Percentiles rank a stretch among this genome's conserved stretches.
phyloP scores from a whole-genome alignment of 2,329 filamentous ascomycete species.

The Sporothrix luriei region DNA sequence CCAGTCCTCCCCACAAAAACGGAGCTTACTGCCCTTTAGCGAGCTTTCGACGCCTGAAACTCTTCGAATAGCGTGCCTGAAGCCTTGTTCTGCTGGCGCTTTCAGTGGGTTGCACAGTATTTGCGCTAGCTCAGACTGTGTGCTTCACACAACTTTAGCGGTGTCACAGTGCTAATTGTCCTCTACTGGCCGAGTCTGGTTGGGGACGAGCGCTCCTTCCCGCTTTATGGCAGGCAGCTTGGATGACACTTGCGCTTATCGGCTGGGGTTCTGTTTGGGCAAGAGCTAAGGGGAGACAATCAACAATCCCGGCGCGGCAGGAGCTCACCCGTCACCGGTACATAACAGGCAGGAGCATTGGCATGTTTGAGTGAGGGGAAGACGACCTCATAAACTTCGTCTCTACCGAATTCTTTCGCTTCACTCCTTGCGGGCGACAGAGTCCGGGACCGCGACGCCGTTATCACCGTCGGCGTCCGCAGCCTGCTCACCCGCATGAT shows the following conservation, averaged over 20 bases:
- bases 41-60: constrained; percentile 2
- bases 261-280: constrained; percentile 5
- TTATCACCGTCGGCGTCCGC: neutral
- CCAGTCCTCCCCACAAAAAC: constrained; percentile 17
- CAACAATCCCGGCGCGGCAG: neutral
- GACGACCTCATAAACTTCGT: neutral
- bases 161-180: constrained; percentile 9
- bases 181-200: neutral
- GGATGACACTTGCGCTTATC: constrained; percentile 14
- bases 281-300: neutral
- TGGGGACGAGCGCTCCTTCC: constrained; percentile 29
- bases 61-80: neutral
- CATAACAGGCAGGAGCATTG: neutral
- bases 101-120: constrained; percentile 2
- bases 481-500: constrained; percentile 45
- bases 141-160: neutral
- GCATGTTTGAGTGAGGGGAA: neutral
- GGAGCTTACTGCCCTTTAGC: neutral
- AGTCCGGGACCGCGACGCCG: neutral
- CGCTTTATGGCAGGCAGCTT: constrained; percentile 20
- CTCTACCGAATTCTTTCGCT: neutral
- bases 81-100: neutral
- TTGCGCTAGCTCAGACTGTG: neutral
- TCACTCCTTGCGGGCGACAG: neutral
- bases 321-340: neutral